Conservation (phyloP, 1,139 yeast species). For the Blastobotrys arbuscula region DNA sequence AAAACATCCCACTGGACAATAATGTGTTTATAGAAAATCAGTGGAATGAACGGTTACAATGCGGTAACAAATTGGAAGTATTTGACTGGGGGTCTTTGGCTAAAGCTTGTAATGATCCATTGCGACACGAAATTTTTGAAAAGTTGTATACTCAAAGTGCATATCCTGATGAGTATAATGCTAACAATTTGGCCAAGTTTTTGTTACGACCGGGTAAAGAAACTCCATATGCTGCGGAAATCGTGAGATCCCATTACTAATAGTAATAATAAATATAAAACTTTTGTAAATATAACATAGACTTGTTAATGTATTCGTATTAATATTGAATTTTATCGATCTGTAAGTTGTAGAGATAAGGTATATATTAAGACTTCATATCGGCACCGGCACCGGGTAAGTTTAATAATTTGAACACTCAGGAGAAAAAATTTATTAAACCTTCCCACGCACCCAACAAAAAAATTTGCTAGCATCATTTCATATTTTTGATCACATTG, state of each 20-base stretch:
- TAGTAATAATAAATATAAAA: no score
- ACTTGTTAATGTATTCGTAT: no score
- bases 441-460: no score
- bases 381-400: no score
- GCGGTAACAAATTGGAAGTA: constrained; percentile 49
- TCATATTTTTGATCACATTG: neutral
- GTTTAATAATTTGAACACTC: no score
- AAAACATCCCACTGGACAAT: constrained; percentile 52
- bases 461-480: no score
- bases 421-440: no score
- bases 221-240: constrained; percentile 7
- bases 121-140: constrained; percentile 17
- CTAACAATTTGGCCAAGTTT: neutral
- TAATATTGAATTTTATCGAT: no score
- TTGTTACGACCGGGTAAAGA: constrained; percentile 8
- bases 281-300: no score
- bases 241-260: neutral
- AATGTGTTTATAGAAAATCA: constrained; percentile 47
- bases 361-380: no score
- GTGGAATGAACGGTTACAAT: constrained; percentile 54
- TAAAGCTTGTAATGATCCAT: constrained; percentile 31
- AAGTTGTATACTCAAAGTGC: constrained; percentile 6
- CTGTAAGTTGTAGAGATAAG: no score
- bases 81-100: constrained; percentile 83
- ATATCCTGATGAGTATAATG: neutral